phyloP scores from a whole-genome alignment of 2,329 filamentous ascomycete species.

The Colletotrichum theobromicola region DNA sequence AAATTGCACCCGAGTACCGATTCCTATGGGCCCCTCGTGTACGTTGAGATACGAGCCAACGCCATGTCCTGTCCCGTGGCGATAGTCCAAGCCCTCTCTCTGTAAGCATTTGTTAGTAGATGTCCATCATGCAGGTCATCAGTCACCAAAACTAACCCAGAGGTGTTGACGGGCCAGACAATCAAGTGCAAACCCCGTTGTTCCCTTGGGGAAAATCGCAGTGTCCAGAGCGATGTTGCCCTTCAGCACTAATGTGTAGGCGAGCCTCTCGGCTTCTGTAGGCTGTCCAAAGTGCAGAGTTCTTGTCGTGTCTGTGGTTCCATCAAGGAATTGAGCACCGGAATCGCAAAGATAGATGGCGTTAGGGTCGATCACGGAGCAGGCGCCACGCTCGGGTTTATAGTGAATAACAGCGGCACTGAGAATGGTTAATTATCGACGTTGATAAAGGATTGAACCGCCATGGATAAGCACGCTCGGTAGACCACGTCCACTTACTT shows the following conservation, averaged over 20 bases:
- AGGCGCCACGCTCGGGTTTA: conserved; percentile 82
- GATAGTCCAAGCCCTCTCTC: conserved; percentile 86
- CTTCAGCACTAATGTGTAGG: conserved; percentile 94
- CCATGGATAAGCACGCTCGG: background rate
- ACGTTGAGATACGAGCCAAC: conserved; percentile 96
- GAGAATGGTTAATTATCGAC: background rate
- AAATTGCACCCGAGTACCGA: conserved; percentile 90
- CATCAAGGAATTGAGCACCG: conserved; percentile 93
- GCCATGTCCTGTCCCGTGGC: conserved; percentile 95
- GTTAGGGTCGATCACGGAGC: conserved; percentile 81
- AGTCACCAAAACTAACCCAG: conserved; percentile 66
- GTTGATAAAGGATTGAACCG: background rate
- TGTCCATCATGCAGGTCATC: background rate
- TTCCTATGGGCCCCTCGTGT: conserved; percentile 95
- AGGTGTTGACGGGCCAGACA: conserved; percentile 86
- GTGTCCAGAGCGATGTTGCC: conserved; percentile 89
- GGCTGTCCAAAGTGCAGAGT: conserved; percentile 92
- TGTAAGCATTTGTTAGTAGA: conserved; percentile 32
- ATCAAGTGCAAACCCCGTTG: conserved; percentile 91
- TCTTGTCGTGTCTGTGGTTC: conserved; percentile 93
- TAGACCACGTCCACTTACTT: conserved; percentile 50
- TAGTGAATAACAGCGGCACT: conserved; percentile 96
- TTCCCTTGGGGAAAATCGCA: conserved; percentile 91
- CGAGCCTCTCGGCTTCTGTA: conserved; percentile 80
- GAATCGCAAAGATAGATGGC: conserved; percentile 96